A percentile compares a stretch with the other conserved stretches of the same genome.
These are phyloP conservation scores for Wickerhamiella spandovensis DNA, from an alignment of 805 yeast species.

Conservation along the genomic window DNA sequence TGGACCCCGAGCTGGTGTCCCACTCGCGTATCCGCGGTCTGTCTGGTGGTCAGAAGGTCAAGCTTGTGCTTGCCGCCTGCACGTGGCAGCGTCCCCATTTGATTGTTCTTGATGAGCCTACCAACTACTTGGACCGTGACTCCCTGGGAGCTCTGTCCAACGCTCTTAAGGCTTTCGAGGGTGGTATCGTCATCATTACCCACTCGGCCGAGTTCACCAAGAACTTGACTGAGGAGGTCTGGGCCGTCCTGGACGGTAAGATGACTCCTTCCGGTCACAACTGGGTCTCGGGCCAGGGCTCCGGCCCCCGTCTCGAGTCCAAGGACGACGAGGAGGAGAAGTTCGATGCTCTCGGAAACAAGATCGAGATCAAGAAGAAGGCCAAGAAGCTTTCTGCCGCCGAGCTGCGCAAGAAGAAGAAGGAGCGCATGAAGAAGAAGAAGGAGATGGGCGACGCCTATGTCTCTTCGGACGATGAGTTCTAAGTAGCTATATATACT, in stretches of 20 bases:
- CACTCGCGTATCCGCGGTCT: conserved; percentile 99
- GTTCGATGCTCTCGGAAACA: conserved; percentile 99
- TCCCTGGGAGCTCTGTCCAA: conserved; percentile 98
- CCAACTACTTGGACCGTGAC: conserved; percentile 95
- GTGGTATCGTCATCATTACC: conserved; percentile 99
- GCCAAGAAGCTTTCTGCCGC: conserved; percentile 96
- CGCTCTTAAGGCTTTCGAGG: conserved; percentile 97
- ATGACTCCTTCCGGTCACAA: conserved; percentile 99
- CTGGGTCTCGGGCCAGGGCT: conserved; percentile 99
- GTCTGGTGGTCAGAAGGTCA: conserved; percentile 99
- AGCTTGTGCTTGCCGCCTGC: conserved; percentile 98
- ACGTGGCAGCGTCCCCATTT: conserved; percentile 99
- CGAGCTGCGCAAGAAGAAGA: conserved; percentile 99
- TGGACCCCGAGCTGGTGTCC: conserved; percentile 97
- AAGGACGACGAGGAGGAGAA: conserved; percentile 90
- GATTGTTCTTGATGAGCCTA: conserved; percentile 98
- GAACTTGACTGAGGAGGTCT: conserved; percentile 98
- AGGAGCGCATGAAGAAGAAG: conserved; percentile 99
- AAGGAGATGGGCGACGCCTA: conserved; percentile 99
- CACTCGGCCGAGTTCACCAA: conserved; percentile 99
- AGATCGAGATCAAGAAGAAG: conserved; percentile 93
- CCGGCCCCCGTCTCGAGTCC: conserved; percentile 99
- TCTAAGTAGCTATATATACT: conserved; percentile 28
- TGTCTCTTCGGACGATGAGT: conserved; percentile 91
- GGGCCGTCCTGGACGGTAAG: conserved; percentile 97